Base-by-base conservation (phyloP, 441 rosid species). In the Euphorbia corollata region DNA sequence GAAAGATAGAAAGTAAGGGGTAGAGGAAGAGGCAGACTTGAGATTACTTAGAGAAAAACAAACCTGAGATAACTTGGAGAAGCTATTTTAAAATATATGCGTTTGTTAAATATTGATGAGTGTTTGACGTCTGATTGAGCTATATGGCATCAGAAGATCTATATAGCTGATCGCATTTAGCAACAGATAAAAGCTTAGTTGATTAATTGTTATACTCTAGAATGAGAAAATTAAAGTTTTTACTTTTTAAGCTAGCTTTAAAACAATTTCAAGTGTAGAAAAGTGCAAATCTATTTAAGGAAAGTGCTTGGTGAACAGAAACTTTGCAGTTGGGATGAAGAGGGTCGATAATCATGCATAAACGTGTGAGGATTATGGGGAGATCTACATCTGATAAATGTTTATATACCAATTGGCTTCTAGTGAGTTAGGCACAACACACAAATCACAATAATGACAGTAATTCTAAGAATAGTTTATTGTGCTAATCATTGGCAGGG, bases 261-360 rank as follows among this genome's bases (percentile, higher is more conserved):
- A 64, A 27, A 24, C 9, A 20, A 19, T 15, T 15, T 47, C 15
- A 24, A 63, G 32, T 18, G 13, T 39, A 43, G 65, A 43, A 22
- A 45, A 45, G 0, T 7, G 16, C 20, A 2, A 7, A 23, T 63
- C 39, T 27, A 5, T 3, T 24, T 63, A 36, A 34, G 48, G 34
- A 23, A 53, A 1, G 56, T 27, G 36, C n/a, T 53, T 34, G 27
- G 32, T 36, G 32, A 53, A 19, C 36, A 55, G 36, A 5, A 65
- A 54, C 20, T 15, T 15, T 20, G 34, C 12, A 15, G n/a, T 38
- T 3, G 13, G 54, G 61, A 5, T 55, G 39, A 50, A 6, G 45
- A 63, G 38, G 58, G 41, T 47, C 34, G 19, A 8, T 63, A 16
- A 23, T 19, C 67, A 30, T 64, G 58, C 41, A 34, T 45, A 47